Base-by-base conservation (phyloP, 2,329 filamentous ascomycete species). In the Hirsutella thompsonii region DNA sequence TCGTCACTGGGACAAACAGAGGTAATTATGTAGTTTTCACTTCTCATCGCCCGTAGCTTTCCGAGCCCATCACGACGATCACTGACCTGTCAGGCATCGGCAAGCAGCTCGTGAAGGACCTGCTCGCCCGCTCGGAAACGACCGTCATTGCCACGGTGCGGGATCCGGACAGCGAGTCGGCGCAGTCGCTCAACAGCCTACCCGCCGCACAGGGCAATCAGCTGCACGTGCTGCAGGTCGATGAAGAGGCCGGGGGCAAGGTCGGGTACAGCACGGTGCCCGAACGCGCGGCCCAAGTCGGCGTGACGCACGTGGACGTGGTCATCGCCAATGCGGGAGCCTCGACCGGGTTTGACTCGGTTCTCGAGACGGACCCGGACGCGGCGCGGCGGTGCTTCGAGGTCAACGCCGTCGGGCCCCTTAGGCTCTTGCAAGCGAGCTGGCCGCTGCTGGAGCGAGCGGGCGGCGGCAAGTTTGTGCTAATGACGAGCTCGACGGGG, bases 251-350 rank as follows among this genome's bases (percentile, higher is more conserved):
- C 1, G 49, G n/a, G n/a, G n/a, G 46, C 13, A 47, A 47, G 13
- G 61, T 61, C 8, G 49, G 62, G 2, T 36, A 52, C 14, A 45
- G 52, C 3, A 51, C 67, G 1, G 46, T 53, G 1, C 21, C 40
- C 2, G 11, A 21, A 5, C 40, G 36, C 14, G 26, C 45, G 3
- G 26, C 14, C 11, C 37, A 47, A 5, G 8, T 20, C 6, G 38
- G 52, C 6, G 63, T 76, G 42, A 46, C 50, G 6, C 49, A 57
- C 26, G 52, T 76, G 4, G 70, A 76, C 48, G 50, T 71, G 9
- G 63, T 76, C 4, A 64, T 78, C 41, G 66, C 71, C 40, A 76
- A 76, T 49, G 70, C 72, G 5, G 48, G 41, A n/a, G 23, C 30
- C 8, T n/a, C 30, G 3, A n/a, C 20, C n/a, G 28, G n/a, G 19